Conservation (phyloP, 2,329 filamentous ascomycete species). For the Pyrenochaeta sp. region DNA sequence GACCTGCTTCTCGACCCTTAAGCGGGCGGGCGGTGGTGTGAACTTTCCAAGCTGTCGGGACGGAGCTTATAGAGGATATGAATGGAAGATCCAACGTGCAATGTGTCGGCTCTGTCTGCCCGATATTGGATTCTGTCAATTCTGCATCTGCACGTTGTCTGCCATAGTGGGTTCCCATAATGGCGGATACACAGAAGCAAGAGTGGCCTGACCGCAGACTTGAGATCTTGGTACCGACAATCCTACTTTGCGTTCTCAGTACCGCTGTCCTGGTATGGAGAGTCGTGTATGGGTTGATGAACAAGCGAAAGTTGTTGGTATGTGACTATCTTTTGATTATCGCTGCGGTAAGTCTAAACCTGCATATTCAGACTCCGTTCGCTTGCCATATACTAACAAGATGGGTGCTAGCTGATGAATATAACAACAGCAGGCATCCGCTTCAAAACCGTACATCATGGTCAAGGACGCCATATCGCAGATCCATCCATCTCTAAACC, state of each 20-base stretch:
- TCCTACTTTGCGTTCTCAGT: conserved; percentile 24
- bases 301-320: conserved; percentile 29
- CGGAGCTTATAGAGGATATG: neutral
- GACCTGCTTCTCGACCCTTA: neutral
- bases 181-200: conserved; percentile 16
- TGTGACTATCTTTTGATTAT: conserved; percentile 35
- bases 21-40: neutral
- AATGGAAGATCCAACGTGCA: neutral
- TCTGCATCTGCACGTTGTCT: neutral
- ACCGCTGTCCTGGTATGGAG: conserved; percentile 30
- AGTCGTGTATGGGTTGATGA: conserved; percentile 25
- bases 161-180: conserved; percentile 4
- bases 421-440: conserved; percentile 23
- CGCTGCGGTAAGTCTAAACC: conserved; percentile 22
- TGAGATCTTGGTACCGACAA: conserved; percentile 25
- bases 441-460: conserved; percentile 22
- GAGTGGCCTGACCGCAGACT: conserved; percentile 26
- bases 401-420: conserved; percentile 22
- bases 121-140: conserved; percentile 1
- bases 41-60: neutral
- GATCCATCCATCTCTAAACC: conserved; percentile 32
- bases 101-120: neutral
- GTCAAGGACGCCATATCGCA: conserved; percentile 31
- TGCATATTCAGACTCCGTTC: neutral
- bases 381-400: neutral